Evolutionary conservation across 2,329 filamentous ascomycete genomes (phyloP).

Genomic region (Dothideomycetes sp.): DNA sequence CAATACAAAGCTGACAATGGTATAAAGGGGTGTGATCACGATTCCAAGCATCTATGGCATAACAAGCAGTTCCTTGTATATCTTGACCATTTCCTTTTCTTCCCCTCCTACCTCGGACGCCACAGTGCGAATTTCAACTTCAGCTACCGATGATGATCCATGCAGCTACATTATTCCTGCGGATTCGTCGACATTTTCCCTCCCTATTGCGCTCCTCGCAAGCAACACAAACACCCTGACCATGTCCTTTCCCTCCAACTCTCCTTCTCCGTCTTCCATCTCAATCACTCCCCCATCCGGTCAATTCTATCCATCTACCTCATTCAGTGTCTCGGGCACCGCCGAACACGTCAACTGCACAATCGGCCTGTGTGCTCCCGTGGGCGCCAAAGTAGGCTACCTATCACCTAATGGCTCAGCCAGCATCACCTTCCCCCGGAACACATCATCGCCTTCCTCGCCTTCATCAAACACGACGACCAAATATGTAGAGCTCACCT

Average conservation of each 20-base stretch:
- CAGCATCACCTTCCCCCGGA: conserved; percentile 23
- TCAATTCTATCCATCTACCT: conserved; percentile 30
- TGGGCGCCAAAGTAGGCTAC: conserved; percentile 32
- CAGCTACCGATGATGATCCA: neutral
- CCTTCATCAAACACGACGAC: conserved; percentile 21
- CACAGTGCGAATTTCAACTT: neutral
- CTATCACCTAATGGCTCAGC: conserved; percentile 22
- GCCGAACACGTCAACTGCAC: conserved; percentile 26
- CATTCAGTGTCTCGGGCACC: conserved; percentile 26
- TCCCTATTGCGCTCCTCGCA: conserved; percentile 1
- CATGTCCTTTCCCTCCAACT: neutral
- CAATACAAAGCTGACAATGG: neutral
- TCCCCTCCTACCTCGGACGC: no score
- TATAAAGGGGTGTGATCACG: neutral
- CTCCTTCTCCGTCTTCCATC: neutral
- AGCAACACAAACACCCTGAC: conserved; percentile 1
- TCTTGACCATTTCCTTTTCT: conserved; percentile 13
- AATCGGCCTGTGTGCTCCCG: conserved; percentile 30
- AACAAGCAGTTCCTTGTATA: conserved; percentile 18
- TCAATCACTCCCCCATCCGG: conserved; percentile 11
- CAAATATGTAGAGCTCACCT: conserved; percentile 37
- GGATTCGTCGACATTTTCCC: neutral
- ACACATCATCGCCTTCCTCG: conserved; percentile 9
- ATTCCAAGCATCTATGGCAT: conserved; percentile 17
- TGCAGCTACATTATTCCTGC: neutral